Evolutionary conservation across 164 flowering plant genomes (phyloP).

Genomic region (Echeveria elegans): DNA sequence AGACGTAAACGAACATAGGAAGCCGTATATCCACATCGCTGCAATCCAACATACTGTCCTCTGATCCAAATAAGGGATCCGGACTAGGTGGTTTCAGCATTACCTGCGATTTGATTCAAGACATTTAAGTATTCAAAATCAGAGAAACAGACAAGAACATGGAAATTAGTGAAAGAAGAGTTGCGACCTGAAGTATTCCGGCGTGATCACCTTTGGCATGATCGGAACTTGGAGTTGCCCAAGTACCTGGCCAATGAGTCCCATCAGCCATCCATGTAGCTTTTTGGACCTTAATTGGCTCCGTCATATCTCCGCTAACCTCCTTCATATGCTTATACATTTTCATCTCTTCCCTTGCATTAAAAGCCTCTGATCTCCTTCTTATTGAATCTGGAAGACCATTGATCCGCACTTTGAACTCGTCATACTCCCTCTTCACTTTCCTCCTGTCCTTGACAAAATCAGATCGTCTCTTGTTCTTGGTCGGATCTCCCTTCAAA

Average conservation of each 20-base stretch:
- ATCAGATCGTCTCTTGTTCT: slow-evolving; percentile 53
- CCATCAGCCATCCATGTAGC: slow-evolving; percentile 97
- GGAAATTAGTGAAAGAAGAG: background rate
- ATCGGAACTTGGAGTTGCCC: slow-evolving; percentile 44
- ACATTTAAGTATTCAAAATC: background rate
- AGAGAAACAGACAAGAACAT: too few species aligned
- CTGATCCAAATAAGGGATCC: slow-evolving; percentile 6
- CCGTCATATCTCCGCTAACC: slow-evolving; percentile 24
- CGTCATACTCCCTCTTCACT: slow-evolving; percentile 74
- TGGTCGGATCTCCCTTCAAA: slow-evolving; percentile 57
- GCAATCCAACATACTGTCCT: slow-evolving; percentile 6
- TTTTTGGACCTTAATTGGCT: slow-evolving; percentile 39
- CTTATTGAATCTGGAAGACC: slow-evolving; percentile 66
- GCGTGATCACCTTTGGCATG: slow-evolving; percentile 83
- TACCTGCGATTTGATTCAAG: background rate
- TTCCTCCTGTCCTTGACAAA: slow-evolving; percentile 75
- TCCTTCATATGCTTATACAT: slow-evolving; percentile 55
- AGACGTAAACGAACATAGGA: slow-evolving; percentile 8
- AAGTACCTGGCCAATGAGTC: slow-evolving; percentile 91
- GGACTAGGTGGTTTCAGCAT: slow-evolving; percentile 8
- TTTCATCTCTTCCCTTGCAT: slow-evolving; percentile 61
- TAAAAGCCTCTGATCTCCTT: slow-evolving; percentile 68
- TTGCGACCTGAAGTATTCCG: slow-evolving; percentile 16
- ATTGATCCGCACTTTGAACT: slow-evolving; percentile 70
- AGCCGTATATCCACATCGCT: slow-evolving; percentile 9